These are phyloP conservation scores for Leonotis leonurus DNA, from an alignment of 257 asterid genomes.

Conservation along the genomic window DNA sequence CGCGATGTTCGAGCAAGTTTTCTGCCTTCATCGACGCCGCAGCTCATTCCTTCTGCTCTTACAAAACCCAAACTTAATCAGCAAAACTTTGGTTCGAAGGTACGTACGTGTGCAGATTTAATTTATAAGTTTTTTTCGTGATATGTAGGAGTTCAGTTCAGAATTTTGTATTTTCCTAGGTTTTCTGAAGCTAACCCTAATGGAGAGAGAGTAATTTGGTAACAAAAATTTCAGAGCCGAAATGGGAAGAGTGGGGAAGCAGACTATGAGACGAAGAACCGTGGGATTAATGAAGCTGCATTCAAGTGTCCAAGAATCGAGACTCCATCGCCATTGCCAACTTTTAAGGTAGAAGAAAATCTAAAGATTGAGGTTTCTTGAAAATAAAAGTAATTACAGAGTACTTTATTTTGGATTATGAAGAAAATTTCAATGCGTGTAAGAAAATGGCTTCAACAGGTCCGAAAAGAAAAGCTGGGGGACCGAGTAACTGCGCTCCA, in stretches of 20 bases:
- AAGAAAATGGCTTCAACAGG: constrained; percentile 50
- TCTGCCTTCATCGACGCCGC: constrained; percentile 32
- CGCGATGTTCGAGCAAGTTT: constrained; percentile 15
- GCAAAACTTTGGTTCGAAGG: constrained; percentile 23
- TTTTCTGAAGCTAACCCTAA: background rate
- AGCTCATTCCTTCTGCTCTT: constrained; percentile 22
- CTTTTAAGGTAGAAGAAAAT: constrained; percentile 58
- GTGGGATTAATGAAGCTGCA: constrained; percentile 28
- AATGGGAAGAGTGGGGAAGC: constrained; percentile 32
- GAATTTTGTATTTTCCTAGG: background rate
- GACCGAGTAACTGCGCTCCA: constrained; percentile 94
- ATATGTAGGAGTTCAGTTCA: too few relatives aligned
- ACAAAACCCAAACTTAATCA: constrained; percentile 3
- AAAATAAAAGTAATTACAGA: too few relatives aligned
- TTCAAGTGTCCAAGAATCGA: constrained; percentile 45
- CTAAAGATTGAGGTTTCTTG: background rate
- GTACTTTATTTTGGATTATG: too few relatives aligned
- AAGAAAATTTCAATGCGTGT: constrained; percentile 4
- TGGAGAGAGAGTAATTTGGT: background rate
- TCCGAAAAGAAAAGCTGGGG: constrained; percentile 88
- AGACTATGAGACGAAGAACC: too few relatives aligned
- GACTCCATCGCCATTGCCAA: constrained; percentile 59
- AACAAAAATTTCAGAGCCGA: background rate
- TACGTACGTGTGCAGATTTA: background rate
- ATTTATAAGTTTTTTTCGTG: too few relatives aligned